A percentile compares a stretch with the other conserved stretches of the same genome.
These are phyloP conservation scores for Penicillium sp. DNA, from an alignment of 2,329 filamentous ascomycete species.

Conservation along the genomic window DNA sequence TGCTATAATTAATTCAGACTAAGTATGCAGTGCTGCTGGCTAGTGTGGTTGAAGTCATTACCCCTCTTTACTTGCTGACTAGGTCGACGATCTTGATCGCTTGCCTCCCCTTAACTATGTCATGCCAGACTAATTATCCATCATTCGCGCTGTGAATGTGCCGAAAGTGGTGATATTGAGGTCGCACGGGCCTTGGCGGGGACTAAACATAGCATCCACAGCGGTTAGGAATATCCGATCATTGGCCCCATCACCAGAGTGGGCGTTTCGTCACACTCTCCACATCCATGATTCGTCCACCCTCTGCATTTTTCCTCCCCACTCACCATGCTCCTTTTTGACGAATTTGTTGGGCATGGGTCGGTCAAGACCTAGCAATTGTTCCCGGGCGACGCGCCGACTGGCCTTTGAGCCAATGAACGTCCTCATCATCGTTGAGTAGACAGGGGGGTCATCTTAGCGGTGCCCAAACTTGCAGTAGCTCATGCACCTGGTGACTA, in stretches of 20 bases:
- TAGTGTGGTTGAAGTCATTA: not conserved
- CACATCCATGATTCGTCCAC: slow-evolving; percentile 12
- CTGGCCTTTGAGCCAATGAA: slow-evolving; percentile 16
- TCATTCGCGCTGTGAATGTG: not conserved
- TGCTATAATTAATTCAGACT: slow-evolving; percentile 4
- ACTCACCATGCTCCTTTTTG: not conserved
- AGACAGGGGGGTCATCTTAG: slow-evolving; percentile 14
- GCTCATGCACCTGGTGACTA: slow-evolving; percentile 26
- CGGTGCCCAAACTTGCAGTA: slow-evolving; percentile 36
- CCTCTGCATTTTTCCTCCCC: slow-evolving; percentile 1
- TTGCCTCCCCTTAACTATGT: not conserved
- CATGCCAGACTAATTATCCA: slow-evolving; percentile 1
- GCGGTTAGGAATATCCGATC: slow-evolving; percentile 30
- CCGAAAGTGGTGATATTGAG: slow-evolving; percentile 11
- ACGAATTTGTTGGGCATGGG: slow-evolving; percentile 19
- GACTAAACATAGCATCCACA: slow-evolving; percentile 33
- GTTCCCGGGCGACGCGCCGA: slow-evolving; percentile 24
- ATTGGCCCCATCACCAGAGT: slow-evolving; percentile 17
- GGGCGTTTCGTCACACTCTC: slow-evolving; percentile 25
- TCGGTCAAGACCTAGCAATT: slow-evolving; percentile 2
- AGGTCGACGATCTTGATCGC: not conserved
- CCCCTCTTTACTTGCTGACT: not conserved
- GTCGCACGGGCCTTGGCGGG: slow-evolving; percentile 13
- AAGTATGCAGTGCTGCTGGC: not conserved
- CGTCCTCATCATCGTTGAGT: not conserved